Evolutionary conservation across 257 asterid genomes (phyloP).

Genomic region (Penstemon eatonii): DNA sequence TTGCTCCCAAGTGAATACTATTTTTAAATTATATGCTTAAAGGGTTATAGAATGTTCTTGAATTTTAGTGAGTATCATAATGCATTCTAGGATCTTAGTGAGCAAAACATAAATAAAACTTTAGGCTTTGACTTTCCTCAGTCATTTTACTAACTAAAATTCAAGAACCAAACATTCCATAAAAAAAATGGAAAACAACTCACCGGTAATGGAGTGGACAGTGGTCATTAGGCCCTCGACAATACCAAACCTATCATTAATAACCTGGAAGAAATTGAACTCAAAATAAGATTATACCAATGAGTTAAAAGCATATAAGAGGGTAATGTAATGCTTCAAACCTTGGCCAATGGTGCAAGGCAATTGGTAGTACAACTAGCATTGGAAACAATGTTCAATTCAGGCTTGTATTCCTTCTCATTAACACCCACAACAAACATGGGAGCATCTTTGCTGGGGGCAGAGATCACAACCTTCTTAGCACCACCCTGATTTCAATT

Average conservation of each 20-base stretch:
- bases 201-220: slow-evolving; percentile 73
- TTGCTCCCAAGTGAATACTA: background rate
- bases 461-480: slow-evolving; percentile 81
- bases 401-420: slow-evolving; percentile 75
- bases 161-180: too few species aligned
- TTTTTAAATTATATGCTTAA: background rate
- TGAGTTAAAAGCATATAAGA: background rate
- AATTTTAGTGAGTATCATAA: too few species aligned
- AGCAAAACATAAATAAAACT: too few species aligned
- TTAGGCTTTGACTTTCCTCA: too few species aligned
- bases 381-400: slow-evolving; percentile 63
- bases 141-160: too few species aligned
- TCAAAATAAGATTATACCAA: background rate
- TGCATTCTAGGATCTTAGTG: too few species aligned
- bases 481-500: slow-evolving; percentile 65
- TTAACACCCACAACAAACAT: slow-evolving; percentile 82
- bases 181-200: background rate
- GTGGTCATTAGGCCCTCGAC: slow-evolving; percentile 85
- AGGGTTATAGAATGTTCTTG: too few species aligned
- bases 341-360: slow-evolving; percentile 83
- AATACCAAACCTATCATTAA: slow-evolving; percentile 73
- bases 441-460: slow-evolving; percentile 82
- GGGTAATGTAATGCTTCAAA: slow-evolving; percentile 1
- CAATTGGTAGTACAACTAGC: slow-evolving; percentile 88
- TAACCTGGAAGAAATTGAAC: slow-evolving; percentile 39